A percentile compares a stretch with the other conserved stretches of the same genome.
Evolutionary conservation across 306 rosid genomes (phyloP).

Genomic region (Spatholobus suberectus): DNA sequence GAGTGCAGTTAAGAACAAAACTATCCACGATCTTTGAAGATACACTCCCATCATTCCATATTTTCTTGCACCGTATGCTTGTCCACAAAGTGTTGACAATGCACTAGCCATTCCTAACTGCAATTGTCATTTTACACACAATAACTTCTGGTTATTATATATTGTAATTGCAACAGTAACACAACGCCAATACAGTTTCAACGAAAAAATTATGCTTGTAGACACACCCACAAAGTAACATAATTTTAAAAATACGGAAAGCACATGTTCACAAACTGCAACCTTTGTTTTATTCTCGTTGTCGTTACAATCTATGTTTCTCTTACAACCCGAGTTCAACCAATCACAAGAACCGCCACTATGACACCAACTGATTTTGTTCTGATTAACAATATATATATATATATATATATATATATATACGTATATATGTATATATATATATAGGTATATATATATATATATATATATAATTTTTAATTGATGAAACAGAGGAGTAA

Average conservation of each 20-base stretch:
- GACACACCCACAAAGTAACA: not conserved
- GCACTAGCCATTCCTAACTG: slow-evolving; percentile 71
- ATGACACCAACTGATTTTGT: too few species aligned
- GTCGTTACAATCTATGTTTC: not conserved
- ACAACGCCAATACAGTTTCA: not conserved
- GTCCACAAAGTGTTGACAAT: slow-evolving; percentile 63
- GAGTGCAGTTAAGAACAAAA: slow-evolving; percentile 34
- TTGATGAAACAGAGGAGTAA: not conserved
- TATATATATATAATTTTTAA: too few species aligned
- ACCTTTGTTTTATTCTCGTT: not conserved
- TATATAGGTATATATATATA: too few species aligned
- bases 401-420: too few species aligned
- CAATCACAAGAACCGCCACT: not conserved
- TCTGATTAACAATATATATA: too few species aligned
- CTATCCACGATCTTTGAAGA: slow-evolving; percentile 66
- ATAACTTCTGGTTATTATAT: not conserved
- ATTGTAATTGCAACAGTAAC: not conserved
- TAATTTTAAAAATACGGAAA: too few species aligned
- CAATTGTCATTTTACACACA: slow-evolving; percentile 1
- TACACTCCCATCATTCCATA: slow-evolving; percentile 68
- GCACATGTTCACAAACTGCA: not conserved
- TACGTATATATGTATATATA: too few species aligned
- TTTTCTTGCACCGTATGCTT: slow-evolving; percentile 65
- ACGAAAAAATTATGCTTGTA: too few species aligned
- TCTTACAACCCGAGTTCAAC: too few species aligned